phyloP scores from a whole-genome alignment of 225 moss, liverwort and hornwort genomes.

The Marchantia paleacea region DNA sequence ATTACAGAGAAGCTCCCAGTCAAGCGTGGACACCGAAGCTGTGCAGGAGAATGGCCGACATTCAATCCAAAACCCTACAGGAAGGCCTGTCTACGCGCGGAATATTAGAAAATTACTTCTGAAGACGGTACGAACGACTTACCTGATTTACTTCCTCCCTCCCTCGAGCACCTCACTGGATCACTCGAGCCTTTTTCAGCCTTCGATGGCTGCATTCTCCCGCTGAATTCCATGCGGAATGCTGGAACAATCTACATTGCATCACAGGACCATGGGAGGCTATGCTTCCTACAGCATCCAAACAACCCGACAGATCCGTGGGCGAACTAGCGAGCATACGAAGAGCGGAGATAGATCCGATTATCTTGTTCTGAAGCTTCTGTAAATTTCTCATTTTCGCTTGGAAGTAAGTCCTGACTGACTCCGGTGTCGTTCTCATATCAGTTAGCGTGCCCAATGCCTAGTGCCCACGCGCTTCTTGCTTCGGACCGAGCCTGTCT shows the following conservation, averaged over 20 bases:
- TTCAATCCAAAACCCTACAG: neutral
- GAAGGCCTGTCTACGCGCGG: neutral
- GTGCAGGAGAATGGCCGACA: neutral
- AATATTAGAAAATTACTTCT: no score
- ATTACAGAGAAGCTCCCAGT: no score
- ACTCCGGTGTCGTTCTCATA: no score
- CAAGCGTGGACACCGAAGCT: neutral
- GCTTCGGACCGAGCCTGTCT: constrained; percentile 6
- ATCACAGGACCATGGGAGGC: neutral
- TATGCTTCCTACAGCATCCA: neutral
- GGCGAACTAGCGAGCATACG: neutral
- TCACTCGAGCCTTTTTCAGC: neutral
- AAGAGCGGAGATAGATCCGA: neutral
- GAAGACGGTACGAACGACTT: neutral
- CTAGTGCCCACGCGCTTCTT: neutral
- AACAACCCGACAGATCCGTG: neutral
- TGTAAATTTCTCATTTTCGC: no score
- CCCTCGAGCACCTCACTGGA: neutral
- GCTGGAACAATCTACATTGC: neutral
- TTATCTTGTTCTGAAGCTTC: neutral
- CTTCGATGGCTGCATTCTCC: neutral
- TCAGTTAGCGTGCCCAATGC: neutral
- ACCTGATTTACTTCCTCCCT: neutral
- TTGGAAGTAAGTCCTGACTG: no score
- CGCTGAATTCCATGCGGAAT: neutral